Evolutionary conservation across 192 early-diverging fungal genomes (phyloP), one percentile per base, ranked within the genome.

Genomic region (Fimicolochytrium jonesii): DNA sequence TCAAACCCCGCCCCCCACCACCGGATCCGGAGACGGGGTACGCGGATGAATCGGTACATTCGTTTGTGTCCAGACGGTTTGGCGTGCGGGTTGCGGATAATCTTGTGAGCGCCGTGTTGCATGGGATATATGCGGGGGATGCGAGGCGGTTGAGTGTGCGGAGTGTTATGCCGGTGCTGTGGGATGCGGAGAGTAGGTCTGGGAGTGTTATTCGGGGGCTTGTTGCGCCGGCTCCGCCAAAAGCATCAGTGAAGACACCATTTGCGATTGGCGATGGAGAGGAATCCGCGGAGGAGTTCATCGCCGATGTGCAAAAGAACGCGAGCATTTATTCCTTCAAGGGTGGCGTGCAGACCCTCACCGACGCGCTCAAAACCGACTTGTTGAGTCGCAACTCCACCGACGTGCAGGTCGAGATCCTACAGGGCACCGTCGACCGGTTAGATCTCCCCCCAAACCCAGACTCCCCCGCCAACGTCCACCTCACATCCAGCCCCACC

Each of bases 41-140:
- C 11, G 49, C 56, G n/a, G 95, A 98, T 68, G 95, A 96, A 70
- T 88, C 85, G n/a, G 86, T 98, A 36, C 82, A 89, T 70, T 63
- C 66, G 35, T 95, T 98, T 82, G 73, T 93, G 4, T 66, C 70
- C 26, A 75, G 93, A 43, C 79, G 93, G 25, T 92, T 98, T 63
- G 85, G 88, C 37, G 59, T 67, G 18, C 70, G 73, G 2, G 73
- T 94, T 2, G 89, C 92, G 39, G 79, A 92, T 52, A 89, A 89
- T 44, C 60, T 98, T 62, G 84, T 92, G 5, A 91, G 91, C 31
- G 90, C 95, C 0, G 76, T 95, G 31, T 82, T 94, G 51, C 92
- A 95, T 59, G 95, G 95, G 0, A 92, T 98, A 28, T 96, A 95
- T 72, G 93, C 93, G 1, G 92, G 93, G 0, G 90, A 98, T 66